Evolutionary conservation across 768 basidiomycete species (phyloP).

Genomic region (Suillus placidus): DNA sequence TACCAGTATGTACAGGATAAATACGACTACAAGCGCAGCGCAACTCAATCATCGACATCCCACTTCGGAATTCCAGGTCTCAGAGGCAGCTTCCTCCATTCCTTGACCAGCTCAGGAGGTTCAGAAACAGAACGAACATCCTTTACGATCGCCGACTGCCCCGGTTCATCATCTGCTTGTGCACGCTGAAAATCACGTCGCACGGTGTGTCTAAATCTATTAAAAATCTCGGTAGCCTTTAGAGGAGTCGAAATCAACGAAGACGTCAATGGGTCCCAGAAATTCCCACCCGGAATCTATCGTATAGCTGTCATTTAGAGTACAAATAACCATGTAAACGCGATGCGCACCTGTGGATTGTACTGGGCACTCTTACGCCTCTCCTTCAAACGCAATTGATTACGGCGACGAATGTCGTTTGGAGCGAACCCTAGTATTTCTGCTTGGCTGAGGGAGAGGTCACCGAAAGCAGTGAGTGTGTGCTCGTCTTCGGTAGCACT

Average conservation of each 20-base stretch:
- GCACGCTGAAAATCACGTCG: not conserved
- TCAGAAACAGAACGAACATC: not conserved
- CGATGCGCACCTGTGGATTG: not conserved
- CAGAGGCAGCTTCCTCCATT: slow-evolving; percentile 29
- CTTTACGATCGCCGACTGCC: not conserved
- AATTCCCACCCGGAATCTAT: not conserved
- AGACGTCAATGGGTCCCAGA: not conserved
- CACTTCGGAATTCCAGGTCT: slow-evolving; percentile 28
- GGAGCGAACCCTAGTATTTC: slow-evolving; percentile 34
- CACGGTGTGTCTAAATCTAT: not conserved
- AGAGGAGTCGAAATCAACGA: not conserved
- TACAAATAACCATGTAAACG: not conserved
- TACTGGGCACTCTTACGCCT: not conserved
- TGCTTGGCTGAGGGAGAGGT: slow-evolving; percentile 45
- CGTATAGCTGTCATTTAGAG: not conserved
- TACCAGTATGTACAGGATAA: too few species aligned
- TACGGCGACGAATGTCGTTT: slow-evolving; percentile 1
- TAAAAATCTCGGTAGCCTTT: not conserved
- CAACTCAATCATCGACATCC: slow-evolving; percentile 15
- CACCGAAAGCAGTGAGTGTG: slow-evolving; percentile 48
- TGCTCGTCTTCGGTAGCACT: slow-evolving; percentile 36
- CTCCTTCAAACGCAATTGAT: slow-evolving; percentile 27
- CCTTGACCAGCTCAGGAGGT: not conserved
- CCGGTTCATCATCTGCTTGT: not conserved
- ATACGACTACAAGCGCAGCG: too few species aligned